Base-by-base conservation (phyloP, 257 asterid genomes). In the Solanum dulcamara region DNA sequence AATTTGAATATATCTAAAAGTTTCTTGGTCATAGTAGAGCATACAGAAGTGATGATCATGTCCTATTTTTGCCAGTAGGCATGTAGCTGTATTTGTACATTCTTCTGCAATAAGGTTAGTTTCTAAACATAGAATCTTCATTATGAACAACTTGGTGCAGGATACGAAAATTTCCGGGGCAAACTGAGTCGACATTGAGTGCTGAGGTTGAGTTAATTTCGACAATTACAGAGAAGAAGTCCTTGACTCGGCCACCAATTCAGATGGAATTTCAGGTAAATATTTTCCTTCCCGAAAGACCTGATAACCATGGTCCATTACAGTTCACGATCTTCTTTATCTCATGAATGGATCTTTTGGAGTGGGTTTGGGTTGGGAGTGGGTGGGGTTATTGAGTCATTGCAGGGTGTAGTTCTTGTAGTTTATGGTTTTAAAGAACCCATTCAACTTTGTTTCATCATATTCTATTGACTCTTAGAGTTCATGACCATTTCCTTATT, bases 231-330 rank as follows among this genome's bases (percentile, higher is more conserved):
- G 99, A 97, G 86, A 97, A 97, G 94, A 97, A 97, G 91, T 95
- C 98, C 18, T 94, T 97, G 98, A 95, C 98, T 33, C 92, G 98
- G 82, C 98, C 99, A 75, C 99, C 99, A 38, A 97, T 97, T 92
- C 98, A 97, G 91, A 95, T 97, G 99, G 99, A 97, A 91, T 97
- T 97, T 90, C 99, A 97, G 99, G 99, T 95, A 59, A 80, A 10
- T 81, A 68, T 88, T 18, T 24, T 67, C 68, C 75, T 50, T 83
- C 14, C 24, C 6, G 40, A 20, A 26, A 72, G 35, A 48, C 62
- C 55, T 77, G 26, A 77, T 15, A 77, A 77, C 38, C 3, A 2
- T 75, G 60, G 14, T 77, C 60, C 14, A 1, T 26, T 74, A 42
- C 81, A 24, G 81, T 75, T 72, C 35, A 20, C 13, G 32, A 71